Percentiles rank a stretch among this genome's conserved stretches.
Evolutionary conservation across 2,329 filamentous ascomycete genomes (phyloP).

Genomic region (Paraphaeosphaeria minitans): DNA sequence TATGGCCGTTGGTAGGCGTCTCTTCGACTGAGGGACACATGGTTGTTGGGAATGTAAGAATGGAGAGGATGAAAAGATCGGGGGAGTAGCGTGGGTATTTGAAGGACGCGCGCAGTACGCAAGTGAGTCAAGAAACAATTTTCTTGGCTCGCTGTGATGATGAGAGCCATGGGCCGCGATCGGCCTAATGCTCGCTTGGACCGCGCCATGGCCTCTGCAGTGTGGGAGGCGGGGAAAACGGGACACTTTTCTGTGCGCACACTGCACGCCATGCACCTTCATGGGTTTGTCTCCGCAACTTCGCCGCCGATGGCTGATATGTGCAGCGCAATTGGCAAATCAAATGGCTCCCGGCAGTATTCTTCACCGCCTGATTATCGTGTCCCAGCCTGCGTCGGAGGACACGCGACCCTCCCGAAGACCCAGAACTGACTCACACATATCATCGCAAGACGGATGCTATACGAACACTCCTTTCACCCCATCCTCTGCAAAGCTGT

Average conservation of each 20-base stretch:
- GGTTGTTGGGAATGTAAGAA: conserved; percentile 23
- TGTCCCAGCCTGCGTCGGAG: background rate
- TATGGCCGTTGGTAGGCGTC: conserved; percentile 47
- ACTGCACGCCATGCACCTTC: conserved; percentile 1
- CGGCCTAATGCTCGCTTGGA: conserved; percentile 22
- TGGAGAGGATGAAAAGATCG: conserved; percentile 17
- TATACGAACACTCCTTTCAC: conserved; percentile 30
- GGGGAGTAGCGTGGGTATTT: conserved; percentile 31
- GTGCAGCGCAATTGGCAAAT: conserved; percentile 9
- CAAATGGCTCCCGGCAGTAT: conserved; percentile 3
- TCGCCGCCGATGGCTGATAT: background rate
- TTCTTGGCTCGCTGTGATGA: conserved; percentile 37
- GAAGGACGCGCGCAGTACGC: conserved; percentile 25
- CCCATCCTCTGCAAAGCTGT: conserved; percentile 32
- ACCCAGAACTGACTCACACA: background rate
- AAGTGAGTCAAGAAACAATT: conserved; percentile 46
- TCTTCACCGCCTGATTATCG: background rate
- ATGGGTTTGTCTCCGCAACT: background rate
- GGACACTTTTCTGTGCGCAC: conserved; percentile 2
- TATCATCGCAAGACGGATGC: background rate
- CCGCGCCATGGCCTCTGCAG: conserved; percentile 14
- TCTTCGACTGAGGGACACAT: conserved; percentile 56
- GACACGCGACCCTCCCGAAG: conserved; percentile 5
- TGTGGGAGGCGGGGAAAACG: conserved; percentile 10
- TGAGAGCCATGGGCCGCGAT: conserved; percentile 38